Evolutionary conservation across 495 filamentous ascomycete genomes (phyloP), one percentile per base, ranked within the genome.

Genomic region (Neurospora tetraspora): DNA sequence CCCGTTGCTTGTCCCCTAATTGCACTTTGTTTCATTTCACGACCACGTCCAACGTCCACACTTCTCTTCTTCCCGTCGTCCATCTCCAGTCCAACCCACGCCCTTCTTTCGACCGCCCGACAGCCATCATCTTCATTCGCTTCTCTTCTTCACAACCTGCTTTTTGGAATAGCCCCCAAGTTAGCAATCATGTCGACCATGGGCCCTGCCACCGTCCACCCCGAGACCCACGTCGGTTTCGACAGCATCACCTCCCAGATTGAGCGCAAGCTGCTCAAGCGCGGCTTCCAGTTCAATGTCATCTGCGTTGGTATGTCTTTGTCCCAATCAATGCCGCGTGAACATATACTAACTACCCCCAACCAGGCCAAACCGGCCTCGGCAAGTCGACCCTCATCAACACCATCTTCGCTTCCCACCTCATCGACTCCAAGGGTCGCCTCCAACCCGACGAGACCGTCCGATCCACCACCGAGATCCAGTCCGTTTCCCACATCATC

Each of bases 251-350:
- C 94, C 72, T 92, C 90, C 42, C 94, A 98, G 86, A 98, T 98
- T 78, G 95, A 99, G 89, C 91, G 92, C 85, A 99, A 99, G 90
- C 92, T 99, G 77, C 85, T 99, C 83, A 99, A 99, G 89, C 94
- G 96, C 81, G 96, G 96, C 77, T 99, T 99, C 83, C 96, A 99
- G 84, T 99, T 99, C 89, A 99, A 99, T 83, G 91, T 99, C 77
- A 99, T 99, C 85, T 98, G 96, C 83, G 96, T 99, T 84, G 96
- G 96, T 99, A 86, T 81, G 95, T 90, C 45, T 70, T 71, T 5
- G 59, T 59, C 71, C 42, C 43, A 47, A 34, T n/a, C n/a, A 53
- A 47, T 68, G 59, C 31, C 71, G 45, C 34, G 3, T n/a, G 43
- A 47, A 47, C 43, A 47, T 47, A 20, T 47, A n/a, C 45, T 6